Evolutionary conservation across 2,329 filamentous ascomycete species (phyloP).

Genomic region (Simplicillium aogashimaense): DNA sequence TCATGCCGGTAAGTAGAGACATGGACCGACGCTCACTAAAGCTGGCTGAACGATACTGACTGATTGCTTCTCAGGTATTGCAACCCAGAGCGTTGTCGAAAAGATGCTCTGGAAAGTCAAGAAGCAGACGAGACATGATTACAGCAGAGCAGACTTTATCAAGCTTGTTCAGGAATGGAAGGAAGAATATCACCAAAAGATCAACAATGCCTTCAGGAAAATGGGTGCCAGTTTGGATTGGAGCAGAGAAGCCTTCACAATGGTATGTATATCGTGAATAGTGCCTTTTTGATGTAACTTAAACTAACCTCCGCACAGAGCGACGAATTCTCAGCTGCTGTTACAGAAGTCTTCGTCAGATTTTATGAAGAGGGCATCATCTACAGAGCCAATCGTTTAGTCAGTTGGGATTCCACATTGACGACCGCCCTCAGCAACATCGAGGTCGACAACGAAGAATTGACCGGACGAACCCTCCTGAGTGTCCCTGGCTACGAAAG

Average conservation of each 20-base stretch:
- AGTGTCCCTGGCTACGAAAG: slow-evolving; percentile 80
- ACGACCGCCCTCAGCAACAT: slow-evolving; percentile 77
- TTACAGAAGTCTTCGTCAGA: slow-evolving; percentile 71
- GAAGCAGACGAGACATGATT: slow-evolving; percentile 74
- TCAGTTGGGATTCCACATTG: slow-evolving; percentile 78
- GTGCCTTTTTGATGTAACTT: slow-evolving; percentile 56
- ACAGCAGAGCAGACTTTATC: slow-evolving; percentile 65
- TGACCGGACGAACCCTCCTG: slow-evolving; percentile 66
- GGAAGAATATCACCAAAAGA: slow-evolving; percentile 71
- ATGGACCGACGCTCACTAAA: too few species aligned
- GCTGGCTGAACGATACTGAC: neutral
- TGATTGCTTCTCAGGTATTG: slow-evolving; percentile 48
- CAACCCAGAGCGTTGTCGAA: slow-evolving; percentile 82
- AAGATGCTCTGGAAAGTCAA: slow-evolving; percentile 74
- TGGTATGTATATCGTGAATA: too few species aligned
- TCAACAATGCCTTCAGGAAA: slow-evolving; percentile 66
- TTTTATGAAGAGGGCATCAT: slow-evolving; percentile 81
- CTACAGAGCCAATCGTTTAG: slow-evolving; percentile 74
- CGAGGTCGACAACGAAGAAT: slow-evolving; percentile 77
- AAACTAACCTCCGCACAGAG: slow-evolving; percentile 26
- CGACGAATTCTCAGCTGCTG: slow-evolving; percentile 58
- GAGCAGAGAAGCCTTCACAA: slow-evolving; percentile 79
- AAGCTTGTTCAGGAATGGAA: slow-evolving; percentile 81
- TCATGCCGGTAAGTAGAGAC: neutral
- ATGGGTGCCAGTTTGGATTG: slow-evolving; percentile 83